Percentiles rank a stretch among this genome's conserved stretches.
Evolutionary conservation across 352 stramenopile species (phyloP).

Genomic region (Globisporangium megalacanthum): DNA sequence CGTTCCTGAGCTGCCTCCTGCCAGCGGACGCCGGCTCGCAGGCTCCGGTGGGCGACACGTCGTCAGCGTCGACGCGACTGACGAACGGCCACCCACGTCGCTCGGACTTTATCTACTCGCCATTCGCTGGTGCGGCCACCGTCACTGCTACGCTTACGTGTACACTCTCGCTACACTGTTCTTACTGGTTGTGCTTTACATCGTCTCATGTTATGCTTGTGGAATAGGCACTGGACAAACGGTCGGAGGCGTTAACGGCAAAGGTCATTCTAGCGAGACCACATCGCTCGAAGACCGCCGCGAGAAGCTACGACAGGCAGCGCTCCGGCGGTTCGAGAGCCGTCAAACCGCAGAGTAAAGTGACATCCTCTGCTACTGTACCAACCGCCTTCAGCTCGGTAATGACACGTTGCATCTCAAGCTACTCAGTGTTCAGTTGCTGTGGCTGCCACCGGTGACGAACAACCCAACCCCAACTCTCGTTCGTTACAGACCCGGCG

Average conservation of each 20-base stretch:
- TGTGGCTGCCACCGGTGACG: not conserved
- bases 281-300: constrained; percentile 45
- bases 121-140: constrained; percentile 48
- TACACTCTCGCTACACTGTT: not conserved
- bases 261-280: constrained; percentile 5
- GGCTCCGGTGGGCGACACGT: constrained; percentile 43
- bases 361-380: too few species aligned
- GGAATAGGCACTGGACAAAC: constrained; percentile 41
- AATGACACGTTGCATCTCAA: not conserved
- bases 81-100: constrained; percentile 17
- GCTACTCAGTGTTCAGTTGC: constrained; percentile 4
- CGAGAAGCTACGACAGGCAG: constrained; percentile 59
- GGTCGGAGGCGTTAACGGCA: constrained; percentile 11
- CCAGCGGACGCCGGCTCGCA: constrained; percentile 43
- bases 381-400: not conserved
- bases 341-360: constrained; percentile 3
- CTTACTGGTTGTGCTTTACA: not conserved
- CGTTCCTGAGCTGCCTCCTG: constrained; percentile 81
- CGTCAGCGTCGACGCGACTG: constrained; percentile 8
- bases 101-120: constrained; percentile 40
- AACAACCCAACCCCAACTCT: too few species aligned
- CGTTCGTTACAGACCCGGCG: not conserved
- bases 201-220: not conserved
- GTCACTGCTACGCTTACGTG: not conserved
- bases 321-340: constrained; percentile 46